These are phyloP conservation scores for Prunus fruticosa DNA, from an alignment of 306 rosid genomes.

Conservation along the genomic window DNA sequence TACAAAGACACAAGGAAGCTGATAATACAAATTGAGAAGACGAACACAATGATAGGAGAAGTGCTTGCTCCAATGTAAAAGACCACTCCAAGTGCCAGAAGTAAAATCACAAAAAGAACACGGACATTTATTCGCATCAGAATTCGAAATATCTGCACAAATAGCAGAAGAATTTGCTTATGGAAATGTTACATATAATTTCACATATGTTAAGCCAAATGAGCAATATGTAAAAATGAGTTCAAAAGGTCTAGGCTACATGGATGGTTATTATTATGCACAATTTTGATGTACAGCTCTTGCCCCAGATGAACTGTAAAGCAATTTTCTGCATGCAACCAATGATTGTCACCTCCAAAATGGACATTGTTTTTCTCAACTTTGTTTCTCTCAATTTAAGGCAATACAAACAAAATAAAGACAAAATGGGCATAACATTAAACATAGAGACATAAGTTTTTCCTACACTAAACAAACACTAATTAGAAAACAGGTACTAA, in stretches of 20 bases:
- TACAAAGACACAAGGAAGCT: constrained; percentile 79
- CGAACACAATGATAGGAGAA: constrained; percentile 85
- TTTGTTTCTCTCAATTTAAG: not conserved
- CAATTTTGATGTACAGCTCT: not conserved
- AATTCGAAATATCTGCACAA: constrained; percentile 76
- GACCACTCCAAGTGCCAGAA: constrained; percentile 67
- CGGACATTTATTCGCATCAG: constrained; percentile 73
- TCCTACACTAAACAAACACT: not conserved
- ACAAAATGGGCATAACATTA: not conserved
- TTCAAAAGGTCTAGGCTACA: not conserved
- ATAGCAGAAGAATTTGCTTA: not conserved
- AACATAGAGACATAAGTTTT: not conserved
- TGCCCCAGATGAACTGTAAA: not conserved
- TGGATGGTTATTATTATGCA: not conserved
- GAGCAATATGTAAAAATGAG: not conserved
- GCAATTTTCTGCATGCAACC: not conserved
- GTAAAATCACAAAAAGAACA: constrained; percentile 55
- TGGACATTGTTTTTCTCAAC: not conserved
- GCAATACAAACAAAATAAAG: not conserved
- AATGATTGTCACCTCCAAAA: not conserved
- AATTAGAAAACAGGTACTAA: not conserved
- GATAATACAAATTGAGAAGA: constrained; percentile 79
- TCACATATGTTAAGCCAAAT: not conserved
- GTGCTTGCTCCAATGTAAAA: constrained; percentile 88
- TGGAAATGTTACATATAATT: not conserved